Evolutionary conservation across 2,329 filamentous ascomycete genomes (phyloP), one percentile per base, ranked within the genome.

Genomic region (Neobulgaria alba): DNA sequence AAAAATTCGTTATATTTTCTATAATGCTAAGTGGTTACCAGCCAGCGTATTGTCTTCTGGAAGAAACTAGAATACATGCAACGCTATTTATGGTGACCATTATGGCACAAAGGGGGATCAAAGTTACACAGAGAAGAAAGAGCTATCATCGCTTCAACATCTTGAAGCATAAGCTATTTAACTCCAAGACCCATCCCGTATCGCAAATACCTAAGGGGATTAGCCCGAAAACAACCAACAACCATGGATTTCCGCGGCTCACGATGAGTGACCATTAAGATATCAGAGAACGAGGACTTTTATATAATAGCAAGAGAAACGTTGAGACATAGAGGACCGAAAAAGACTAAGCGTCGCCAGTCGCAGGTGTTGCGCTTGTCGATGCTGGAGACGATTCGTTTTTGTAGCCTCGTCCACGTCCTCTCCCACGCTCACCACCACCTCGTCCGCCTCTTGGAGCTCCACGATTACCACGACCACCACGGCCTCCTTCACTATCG

Each of bases 401-500:
- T 48, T 61, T 63, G 56, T 67, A 67, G 26, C 74, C 73, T 42
- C 75, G 71, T 41, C 75, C 68, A 9, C 72, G 70, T 21, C 75
- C 66, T 7, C 23, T 12, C 20, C 75, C 76, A 34, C 76, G 67
- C 34, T 77, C 64, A 37, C 71, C 71, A 48, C 69, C 65, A 44
- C 74, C 69, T 46, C 72, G 65, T 46, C 69, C 66, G 47, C 74
- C 67, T 46, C 74, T 69, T 42, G 75, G 65, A 41, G 68, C 67
- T 42, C 71, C 81, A 57, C 79, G 82, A 41, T 66, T 65, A 49
- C 74, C 67, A 53, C 73, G 69, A 15, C 67, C 67, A 29, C 68
- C 68, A 34, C 72, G 71, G 19, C 72, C 72, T 39, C 75, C 72
- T 45, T 77, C 72, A 45, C 85, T 82, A 49, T 88, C 85, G 52